phyloP scores from a whole-genome alignment of 768 basidiomycete species.

The Naganishia friedmannii region DNA sequence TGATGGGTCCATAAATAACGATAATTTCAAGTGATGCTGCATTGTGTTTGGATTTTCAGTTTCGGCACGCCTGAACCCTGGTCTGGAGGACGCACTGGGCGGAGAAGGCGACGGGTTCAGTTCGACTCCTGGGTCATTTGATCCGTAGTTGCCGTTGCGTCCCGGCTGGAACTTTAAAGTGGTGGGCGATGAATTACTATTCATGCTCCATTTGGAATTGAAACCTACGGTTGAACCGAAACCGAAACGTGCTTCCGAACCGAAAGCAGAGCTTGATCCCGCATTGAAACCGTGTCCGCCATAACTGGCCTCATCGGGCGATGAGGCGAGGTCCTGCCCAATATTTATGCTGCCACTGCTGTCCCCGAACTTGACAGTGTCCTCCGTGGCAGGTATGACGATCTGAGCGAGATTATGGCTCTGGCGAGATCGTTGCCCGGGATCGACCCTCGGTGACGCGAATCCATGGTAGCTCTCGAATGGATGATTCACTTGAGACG shows the following conservation, averaged over 20 bases:
- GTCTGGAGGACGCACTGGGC: neutral
- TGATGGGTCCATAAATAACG: neutral
- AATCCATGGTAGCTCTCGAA: no score
- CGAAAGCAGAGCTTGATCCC: slow-evolving; percentile 6
- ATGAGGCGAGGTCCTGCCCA: neutral
- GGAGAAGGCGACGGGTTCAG: neutral
- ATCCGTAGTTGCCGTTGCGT: neutral
- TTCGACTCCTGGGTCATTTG: neutral
- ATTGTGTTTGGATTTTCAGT: slow-evolving; percentile 19
- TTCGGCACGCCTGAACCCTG: slow-evolving; percentile 13
- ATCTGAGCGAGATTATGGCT: slow-evolving; percentile 20
- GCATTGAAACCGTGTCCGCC: slow-evolving; percentile 8
- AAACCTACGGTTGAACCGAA: neutral
- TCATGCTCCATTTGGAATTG: slow-evolving; percentile 5
- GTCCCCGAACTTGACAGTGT: slow-evolving; percentile 11
- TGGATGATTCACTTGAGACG: neutral
- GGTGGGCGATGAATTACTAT: slow-evolving; percentile 12
- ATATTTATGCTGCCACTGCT: neutral
- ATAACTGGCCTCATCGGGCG: neutral
- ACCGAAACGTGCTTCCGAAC: neutral
- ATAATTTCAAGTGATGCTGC: neutral
- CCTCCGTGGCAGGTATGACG: slow-evolving; percentile 2
- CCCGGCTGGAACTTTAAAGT: slow-evolving; percentile 8
- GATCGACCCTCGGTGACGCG: neutral
- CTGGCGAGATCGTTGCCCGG: neutral